Conservation (phyloP, 148 eudicot genomes). For the Rheum nobile region DNA sequence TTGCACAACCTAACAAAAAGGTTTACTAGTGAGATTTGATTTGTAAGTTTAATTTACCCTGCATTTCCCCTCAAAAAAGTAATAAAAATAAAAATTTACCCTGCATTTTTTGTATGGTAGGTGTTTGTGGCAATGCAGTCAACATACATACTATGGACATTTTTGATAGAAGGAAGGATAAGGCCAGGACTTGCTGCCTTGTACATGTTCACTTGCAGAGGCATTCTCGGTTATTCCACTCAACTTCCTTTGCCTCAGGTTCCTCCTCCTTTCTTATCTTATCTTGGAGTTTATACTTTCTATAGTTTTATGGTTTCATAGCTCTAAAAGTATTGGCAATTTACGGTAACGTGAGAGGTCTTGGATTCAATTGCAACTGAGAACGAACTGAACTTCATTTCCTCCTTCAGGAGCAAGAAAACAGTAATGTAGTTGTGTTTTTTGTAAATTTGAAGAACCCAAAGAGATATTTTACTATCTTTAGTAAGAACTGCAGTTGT, state of each 20-base stretch:
- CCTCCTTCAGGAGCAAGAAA: not conserved
- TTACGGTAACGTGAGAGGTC: too few relatives aligned
- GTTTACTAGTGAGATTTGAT: too few relatives aligned
- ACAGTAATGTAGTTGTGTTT: not conserved
- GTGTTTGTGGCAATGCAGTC: constrained; percentile 93
- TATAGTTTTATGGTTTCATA: not conserved
- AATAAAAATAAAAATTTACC: too few relatives aligned
- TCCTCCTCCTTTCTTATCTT: not conserved
- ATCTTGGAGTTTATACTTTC: not conserved
- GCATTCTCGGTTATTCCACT: constrained; percentile 88
- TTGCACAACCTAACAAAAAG: too few relatives aligned
- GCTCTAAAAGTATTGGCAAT: not conserved
- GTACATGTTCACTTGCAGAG: constrained; percentile 85
- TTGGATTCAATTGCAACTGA: too few relatives aligned
- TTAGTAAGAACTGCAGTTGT: not conserved
- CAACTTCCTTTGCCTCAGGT: constrained; percentile 97
- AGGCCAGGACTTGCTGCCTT: constrained; percentile 82
- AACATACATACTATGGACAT: constrained; percentile 68
- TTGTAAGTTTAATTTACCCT: too few relatives aligned
- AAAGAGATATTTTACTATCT: too few relatives aligned
- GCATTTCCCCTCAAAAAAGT: too few relatives aligned
- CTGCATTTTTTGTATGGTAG: constrained; percentile 16
- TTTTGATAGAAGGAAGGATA: constrained; percentile 72
- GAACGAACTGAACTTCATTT: not conserved
- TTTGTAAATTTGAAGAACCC: too few relatives aligned